Evolutionary conservation across 2,329 filamentous ascomycete species (phyloP).

Genomic region (Phaeosphaeria sp.): DNA sequence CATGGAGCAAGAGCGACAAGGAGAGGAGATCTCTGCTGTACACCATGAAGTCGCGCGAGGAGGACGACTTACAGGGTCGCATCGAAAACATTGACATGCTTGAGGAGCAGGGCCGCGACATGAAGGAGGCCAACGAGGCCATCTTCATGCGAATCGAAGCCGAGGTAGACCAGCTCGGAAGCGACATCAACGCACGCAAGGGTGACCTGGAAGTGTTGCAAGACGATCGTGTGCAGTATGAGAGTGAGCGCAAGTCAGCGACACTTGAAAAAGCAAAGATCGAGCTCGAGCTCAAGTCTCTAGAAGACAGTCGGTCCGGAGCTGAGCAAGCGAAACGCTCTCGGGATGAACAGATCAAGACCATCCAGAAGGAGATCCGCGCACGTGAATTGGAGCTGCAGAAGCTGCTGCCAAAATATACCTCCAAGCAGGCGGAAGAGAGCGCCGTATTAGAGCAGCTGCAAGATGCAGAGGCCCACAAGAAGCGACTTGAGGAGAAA

Average conservation of each 20-base stretch:
- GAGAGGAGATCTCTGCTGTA: constrained; percentile 93
- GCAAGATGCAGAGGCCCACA: constrained; percentile 75
- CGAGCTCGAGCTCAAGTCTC: constrained; percentile 81
- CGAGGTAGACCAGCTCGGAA: constrained; percentile 77
- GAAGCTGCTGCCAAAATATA: constrained; percentile 78
- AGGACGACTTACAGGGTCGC: constrained; percentile 76
- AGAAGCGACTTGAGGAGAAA: constrained; percentile 86
- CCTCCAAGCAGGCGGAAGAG: constrained; percentile 75
- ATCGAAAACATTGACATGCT: constrained; percentile 84
- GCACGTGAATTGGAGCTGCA: constrained; percentile 78
- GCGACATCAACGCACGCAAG: constrained; percentile 78
- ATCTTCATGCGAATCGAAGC: constrained; percentile 80
- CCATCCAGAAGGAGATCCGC: constrained; percentile 76
- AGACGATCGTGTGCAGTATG: constrained; percentile 84
- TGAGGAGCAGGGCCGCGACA: constrained; percentile 81
- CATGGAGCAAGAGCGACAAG: constrained; percentile 92
- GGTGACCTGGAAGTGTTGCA: constrained; percentile 84
- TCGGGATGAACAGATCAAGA: constrained; percentile 74
- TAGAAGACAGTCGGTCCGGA: constrained; percentile 82
- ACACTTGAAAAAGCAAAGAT: constrained; percentile 82
- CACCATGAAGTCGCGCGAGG: constrained; percentile 89
- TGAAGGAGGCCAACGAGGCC: constrained; percentile 80
- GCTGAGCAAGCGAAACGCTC: constrained; percentile 75
- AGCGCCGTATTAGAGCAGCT: constrained; percentile 73
- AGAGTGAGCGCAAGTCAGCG: constrained; percentile 85